Conservation (phyloP, 306 rosid species). For the Trifolium subterraneum region DNA sequence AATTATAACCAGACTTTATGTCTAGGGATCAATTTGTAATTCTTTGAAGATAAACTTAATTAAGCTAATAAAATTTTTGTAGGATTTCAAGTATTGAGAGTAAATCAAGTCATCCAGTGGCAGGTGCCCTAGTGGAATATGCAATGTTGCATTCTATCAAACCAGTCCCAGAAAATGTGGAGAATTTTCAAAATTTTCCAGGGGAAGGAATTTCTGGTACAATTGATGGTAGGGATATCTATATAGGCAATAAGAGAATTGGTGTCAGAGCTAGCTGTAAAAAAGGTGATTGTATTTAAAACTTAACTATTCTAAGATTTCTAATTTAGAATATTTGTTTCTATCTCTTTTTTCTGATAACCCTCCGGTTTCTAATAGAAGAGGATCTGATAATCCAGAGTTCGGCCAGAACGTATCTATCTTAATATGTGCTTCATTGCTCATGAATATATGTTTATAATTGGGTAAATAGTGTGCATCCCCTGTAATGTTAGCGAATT, state of each 20-base stretch:
- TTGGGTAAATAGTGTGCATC: no score
- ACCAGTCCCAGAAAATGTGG: constrained; percentile 77
- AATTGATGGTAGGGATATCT: constrained; percentile 70
- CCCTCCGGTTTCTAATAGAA: no score
- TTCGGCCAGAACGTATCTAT: no score
- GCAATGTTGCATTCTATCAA: constrained; percentile 61
- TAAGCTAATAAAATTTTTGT: constrained; percentile 25
- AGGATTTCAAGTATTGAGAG: constrained; percentile 95
- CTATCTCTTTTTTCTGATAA: no score
- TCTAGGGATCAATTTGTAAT: no score
- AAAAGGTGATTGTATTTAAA: constrained; percentile 53
- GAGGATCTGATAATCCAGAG: no score
- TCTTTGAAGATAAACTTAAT: background rate
- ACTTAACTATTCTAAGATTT: background rate
- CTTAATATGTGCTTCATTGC: background rate
- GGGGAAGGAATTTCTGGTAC: constrained; percentile 85
- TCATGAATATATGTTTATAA: background rate
- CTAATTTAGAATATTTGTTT: background rate
- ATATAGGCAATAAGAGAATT: constrained; percentile 75
- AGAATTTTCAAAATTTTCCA: constrained; percentile 71
- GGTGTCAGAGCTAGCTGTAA: constrained; percentile 59
- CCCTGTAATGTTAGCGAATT: no score
- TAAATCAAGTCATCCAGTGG: constrained; percentile 97
- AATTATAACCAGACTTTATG: no score
- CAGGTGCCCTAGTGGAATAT: constrained; percentile 73